A percentile compares a stretch with the other conserved stretches of the same genome.
Conservation (phyloP, 2,329 filamentous ascomycete genomes). For the Pezicula neosporulosa region DNA sequence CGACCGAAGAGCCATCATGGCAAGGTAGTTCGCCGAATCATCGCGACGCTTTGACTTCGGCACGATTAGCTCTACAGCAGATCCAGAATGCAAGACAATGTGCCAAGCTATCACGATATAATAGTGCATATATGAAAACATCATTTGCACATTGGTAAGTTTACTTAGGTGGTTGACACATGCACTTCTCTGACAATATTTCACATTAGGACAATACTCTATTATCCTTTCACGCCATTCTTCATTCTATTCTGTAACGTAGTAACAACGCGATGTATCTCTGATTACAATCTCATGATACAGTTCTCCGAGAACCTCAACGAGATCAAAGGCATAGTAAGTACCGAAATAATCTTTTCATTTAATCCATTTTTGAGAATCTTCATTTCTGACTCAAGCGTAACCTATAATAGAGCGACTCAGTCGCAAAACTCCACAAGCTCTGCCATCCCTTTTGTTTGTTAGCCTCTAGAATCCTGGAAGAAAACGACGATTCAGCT, state of each 20-base stretch:
- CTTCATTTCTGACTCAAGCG: background rate
- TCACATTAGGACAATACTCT: conserved; percentile 8
- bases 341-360: background rate
- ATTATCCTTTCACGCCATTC: conserved; percentile 15
- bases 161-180: background rate
- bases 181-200: background rate
- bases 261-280: background rate
- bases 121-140: conserved; percentile 7
- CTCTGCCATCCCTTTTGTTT: conserved; percentile 9
- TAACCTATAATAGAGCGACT: conserved; percentile 3
- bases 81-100: conserved; percentile 5
- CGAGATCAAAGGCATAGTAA: conserved; percentile 8
- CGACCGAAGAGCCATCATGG: background rate
- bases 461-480: conserved; percentile 3
- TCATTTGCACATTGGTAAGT: conserved; percentile 6
- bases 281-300: conserved; percentile 6
- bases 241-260: conserved; percentile 13
- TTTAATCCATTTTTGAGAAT: background rate
- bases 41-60: conserved; percentile 1
- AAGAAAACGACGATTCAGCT: background rate
- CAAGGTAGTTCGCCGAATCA: conserved; percentile 1
- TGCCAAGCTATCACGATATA: conserved; percentile 3
- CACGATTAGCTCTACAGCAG: conserved; percentile 2
- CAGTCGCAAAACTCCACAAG: conserved; percentile 10
- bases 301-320: conserved; percentile 7